Conservation (phyloP, 129 eudicot genomes). For the Ambrosia trifida region DNA sequence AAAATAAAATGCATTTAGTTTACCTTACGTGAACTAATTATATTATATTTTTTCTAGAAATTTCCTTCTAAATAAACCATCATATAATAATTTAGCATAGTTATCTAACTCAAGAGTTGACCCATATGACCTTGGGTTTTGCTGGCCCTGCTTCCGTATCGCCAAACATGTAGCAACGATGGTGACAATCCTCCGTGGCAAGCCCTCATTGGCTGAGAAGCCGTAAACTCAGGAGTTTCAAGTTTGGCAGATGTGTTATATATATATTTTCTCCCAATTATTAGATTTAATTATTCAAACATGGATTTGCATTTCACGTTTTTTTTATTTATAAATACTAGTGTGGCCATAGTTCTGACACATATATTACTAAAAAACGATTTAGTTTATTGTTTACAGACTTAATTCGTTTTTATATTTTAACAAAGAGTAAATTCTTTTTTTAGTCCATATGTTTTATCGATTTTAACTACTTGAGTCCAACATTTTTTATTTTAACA, state of each 20-base stretch:
- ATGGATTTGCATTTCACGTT: slow-evolving; percentile 16
- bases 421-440: too few species aligned
- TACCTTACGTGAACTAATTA: too few species aligned
- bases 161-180: slow-evolving; percentile 38
- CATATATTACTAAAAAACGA: neutral
- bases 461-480: too few species aligned
- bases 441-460: too few species aligned
- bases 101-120: slow-evolving; percentile 27
- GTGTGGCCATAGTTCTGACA: slow-evolving; percentile 2
- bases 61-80: neutral
- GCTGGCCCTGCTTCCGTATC: slow-evolving; percentile 38
- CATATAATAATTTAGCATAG: slow-evolving; percentile 12
- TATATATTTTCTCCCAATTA: slow-evolving; percentile 15
- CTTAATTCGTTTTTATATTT: neutral
- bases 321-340: neutral
- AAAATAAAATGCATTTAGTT: neutral
- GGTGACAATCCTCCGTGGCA: slow-evolving; percentile 27
- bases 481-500: too few species aligned
- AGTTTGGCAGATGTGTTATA: neutral
- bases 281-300: slow-evolving; percentile 18
- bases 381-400: neutral
- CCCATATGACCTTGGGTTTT: slow-evolving; percentile 16
- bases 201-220: slow-evolving; percentile 19
- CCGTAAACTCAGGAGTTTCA: slow-evolving; percentile 28
- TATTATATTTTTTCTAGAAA: too few species aligned